Evolutionary conservation across 768 basidiomycete species (phyloP).

Genomic region (Tylopilus plumbeoviolaceoides): DNA sequence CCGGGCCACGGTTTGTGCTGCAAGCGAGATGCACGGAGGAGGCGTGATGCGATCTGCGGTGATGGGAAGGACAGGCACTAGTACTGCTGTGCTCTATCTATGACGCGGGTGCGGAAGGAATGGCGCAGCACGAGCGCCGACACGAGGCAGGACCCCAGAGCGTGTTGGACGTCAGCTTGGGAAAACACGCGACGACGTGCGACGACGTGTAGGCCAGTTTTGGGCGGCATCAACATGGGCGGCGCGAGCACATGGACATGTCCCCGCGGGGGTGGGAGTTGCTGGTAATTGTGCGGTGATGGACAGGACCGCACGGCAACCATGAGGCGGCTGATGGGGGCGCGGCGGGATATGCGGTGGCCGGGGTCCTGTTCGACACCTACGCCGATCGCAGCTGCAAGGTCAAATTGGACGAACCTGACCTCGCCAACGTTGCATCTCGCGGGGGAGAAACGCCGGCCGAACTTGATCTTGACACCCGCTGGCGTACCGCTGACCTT

Average conservation of each 20-base stretch:
- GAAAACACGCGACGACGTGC: constrained; percentile 15
- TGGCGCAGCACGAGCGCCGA: constrained; percentile 25
- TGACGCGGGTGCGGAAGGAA: constrained; percentile 4
- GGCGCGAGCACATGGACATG: constrained; percentile 2
- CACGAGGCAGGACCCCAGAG: constrained; percentile 29
- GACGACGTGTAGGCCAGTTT: neutral
- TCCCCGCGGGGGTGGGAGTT: constrained; percentile 3
- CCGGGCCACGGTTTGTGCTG: too few species aligned
- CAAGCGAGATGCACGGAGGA: neutral
- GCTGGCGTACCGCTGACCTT: constrained; percentile 19
- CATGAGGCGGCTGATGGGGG: constrained; percentile 23
- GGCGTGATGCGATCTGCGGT: constrained; percentile 18
- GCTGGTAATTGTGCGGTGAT: constrained; percentile 7
- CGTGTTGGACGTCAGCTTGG: constrained; percentile 4
- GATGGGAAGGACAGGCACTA: constrained; percentile 4
- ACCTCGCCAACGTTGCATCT: constrained; percentile 31
- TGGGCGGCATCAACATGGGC: constrained; percentile 2
- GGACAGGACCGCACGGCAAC: constrained; percentile 11
- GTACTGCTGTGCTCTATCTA: neutral
- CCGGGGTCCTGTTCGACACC: constrained; percentile 17
- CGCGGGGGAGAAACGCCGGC: constrained; percentile 27
- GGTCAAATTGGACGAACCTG: constrained; percentile 13
- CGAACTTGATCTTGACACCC: constrained; percentile 14
- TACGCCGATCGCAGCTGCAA: neutral
- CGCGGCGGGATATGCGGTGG: constrained; percentile 19